Base-by-base conservation (phyloP, 2,329 filamentous ascomycete species). In the Pseudogymnoascus sp. region DNA sequence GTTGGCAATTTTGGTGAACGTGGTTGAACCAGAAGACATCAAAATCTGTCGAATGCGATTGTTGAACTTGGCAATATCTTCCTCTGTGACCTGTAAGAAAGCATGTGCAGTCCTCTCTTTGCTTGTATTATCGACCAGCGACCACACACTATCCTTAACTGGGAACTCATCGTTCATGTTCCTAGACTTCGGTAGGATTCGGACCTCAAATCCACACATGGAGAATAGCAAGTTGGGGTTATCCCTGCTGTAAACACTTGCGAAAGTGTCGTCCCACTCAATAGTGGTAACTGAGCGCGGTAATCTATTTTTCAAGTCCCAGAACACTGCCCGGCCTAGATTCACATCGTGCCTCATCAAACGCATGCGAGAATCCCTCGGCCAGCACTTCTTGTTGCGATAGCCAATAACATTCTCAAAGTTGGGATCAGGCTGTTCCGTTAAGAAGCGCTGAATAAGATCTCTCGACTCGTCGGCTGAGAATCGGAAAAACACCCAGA, bases 371-470 rank as follows among this genome's bases (percentile, higher is more conserved):
- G 92, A 97, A 73, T 99, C 94, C 69, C 94, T 86, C 41, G 94
- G 95, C 94, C 94, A 99, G 76, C 95, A 99, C 74, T 97, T 99
- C 81, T 99, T 99, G 77, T 96, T 99, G 79, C 90, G 92, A 76
- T 97, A 99, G 0, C 94, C 94, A 68, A 99, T 97, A 41, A 99
- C 94, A 66, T 99, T 99, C 73, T 99, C 94, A 67, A 99, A 99
- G 72, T 99, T 99, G 1, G 94, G 94, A 74, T 99, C 95, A 0
- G 94, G 94, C 71, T 99, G 93, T 72, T 99, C 95, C 0, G 95
- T 99, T 67, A 99, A 80, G 81, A 97, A 99, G 8, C 94, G 88
- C 74, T 99, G 94, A 63, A 99, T 99, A 54, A 99, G 80, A 70
- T 99, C 94, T 64, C 94, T 83, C 2, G 93, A 96, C 71, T 99